phyloP scores from a whole-genome alignment of 108 stramenopile species.

The Schizochytrium sp. region DNA sequence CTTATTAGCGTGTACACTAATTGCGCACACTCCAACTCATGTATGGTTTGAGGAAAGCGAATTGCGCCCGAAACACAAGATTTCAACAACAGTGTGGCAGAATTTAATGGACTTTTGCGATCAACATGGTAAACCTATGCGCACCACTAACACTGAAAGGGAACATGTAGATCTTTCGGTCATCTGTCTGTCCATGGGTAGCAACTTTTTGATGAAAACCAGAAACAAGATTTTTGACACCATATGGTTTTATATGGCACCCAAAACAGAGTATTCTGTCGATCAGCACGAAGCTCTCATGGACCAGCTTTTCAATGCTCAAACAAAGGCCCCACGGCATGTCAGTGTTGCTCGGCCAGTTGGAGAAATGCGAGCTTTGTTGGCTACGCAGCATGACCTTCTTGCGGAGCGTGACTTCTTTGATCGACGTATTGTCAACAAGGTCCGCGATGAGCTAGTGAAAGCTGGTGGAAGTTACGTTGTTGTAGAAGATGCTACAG shows the following conservation, averaged over 20 bases:
- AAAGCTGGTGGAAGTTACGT: neutral
- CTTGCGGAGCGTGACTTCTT: neutral
- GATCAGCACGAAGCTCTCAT: neutral
- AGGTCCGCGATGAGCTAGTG: neutral
- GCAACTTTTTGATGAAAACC: neutral
- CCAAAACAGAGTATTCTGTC: neutral
- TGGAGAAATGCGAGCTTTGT: neutral
- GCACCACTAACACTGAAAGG: neutral
- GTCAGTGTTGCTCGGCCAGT: neutral
- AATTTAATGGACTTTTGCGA: neutral
- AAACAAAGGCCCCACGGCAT: slow-evolving; percentile 19
- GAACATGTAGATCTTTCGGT: neutral
- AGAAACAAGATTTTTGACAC: neutral
- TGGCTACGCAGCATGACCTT: slow-evolving; percentile 5
- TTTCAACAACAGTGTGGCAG: no score
- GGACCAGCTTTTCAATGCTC: neutral
- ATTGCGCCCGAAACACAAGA: no score
- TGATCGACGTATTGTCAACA: neutral
- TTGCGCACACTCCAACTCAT: no score
- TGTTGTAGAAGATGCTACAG: neutral
- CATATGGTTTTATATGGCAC: neutral
- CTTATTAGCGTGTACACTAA: no score
- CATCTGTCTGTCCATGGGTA: neutral
- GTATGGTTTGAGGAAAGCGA: no score
- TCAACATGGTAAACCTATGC: neutral